Percentiles rank a stretch among this genome's conserved stretches.
These are phyloP conservation scores for Fusarium longipes DNA, from an alignment of 2,329 filamentous ascomycete species.

Conservation along the genomic window DNA sequence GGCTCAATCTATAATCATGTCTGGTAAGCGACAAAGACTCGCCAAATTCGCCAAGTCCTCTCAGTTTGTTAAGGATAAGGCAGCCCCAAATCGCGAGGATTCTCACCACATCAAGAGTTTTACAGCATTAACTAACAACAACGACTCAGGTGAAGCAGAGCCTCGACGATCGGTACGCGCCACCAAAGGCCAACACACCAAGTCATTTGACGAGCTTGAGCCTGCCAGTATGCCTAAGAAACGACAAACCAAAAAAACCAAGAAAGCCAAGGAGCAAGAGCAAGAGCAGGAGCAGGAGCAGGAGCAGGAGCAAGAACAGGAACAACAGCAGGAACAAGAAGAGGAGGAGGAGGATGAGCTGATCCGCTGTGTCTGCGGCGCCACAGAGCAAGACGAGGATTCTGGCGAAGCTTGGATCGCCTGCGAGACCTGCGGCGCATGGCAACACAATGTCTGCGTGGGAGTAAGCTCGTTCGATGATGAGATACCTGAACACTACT, in stretches of 20 bases:
- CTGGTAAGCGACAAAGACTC: slow-evolving; percentile 50
- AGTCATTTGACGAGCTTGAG: slow-evolving; percentile 83
- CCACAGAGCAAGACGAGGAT: slow-evolving; percentile 85
- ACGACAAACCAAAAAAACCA: slow-evolving; percentile 61
- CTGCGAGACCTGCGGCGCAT: slow-evolving; percentile 90
- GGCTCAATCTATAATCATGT: slow-evolving; percentile 45
- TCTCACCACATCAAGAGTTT: slow-evolving; percentile 18
- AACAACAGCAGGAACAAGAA: slow-evolving; percentile 62
- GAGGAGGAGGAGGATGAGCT: slow-evolving; percentile 70
- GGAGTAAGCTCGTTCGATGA: slow-evolving; percentile 83
- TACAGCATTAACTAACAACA: slow-evolving; percentile 39
- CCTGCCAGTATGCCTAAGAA: slow-evolving; percentile 65
- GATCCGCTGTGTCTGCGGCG: slow-evolving; percentile 93
- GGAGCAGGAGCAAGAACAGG: slow-evolving; percentile 63
- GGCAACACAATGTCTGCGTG: slow-evolving; percentile 98
- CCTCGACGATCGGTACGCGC: slow-evolving; percentile 93
- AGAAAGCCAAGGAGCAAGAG: slow-evolving; percentile 65
- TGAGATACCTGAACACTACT: slow-evolving; percentile 85
- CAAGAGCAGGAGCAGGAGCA: slow-evolving; percentile 59
- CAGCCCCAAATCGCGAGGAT: slow-evolving; percentile 20
- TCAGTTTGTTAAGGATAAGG: slow-evolving; percentile 17
- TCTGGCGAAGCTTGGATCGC: slow-evolving; percentile 93
- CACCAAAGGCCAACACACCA: slow-evolving; percentile 95
- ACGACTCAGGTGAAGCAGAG: slow-evolving; percentile 67
- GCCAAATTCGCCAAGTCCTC: slow-evolving; percentile 31